Base-by-base conservation (phyloP, 495 filamentous ascomycete species). In the Neurospora sp. region DNA sequence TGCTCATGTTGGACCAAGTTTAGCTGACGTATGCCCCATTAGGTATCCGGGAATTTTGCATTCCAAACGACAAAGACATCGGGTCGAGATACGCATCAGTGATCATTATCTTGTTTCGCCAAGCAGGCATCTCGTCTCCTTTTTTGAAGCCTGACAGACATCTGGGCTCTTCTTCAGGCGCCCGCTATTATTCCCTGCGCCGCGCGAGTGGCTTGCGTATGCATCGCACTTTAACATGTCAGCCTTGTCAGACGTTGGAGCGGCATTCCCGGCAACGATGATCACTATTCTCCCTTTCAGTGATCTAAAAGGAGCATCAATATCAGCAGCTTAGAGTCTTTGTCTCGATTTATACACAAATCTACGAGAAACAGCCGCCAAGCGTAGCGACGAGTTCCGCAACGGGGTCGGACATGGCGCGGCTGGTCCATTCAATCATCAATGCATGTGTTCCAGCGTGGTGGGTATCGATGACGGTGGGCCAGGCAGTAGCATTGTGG, bases 121-220 rank as follows among this genome's bases (percentile, higher is more conserved):
- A 80, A 81, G 78, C 77, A 81, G 78, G 80, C 77, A 79, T 79
- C 79, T 72, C 66, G 54, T 62, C 54, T 62, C 54, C 74, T 76
- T 76, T 77, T 70, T 70, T 41, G 9, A 37, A n/a, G 23, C 23
- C 31, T n/a, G 39, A 70, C 18, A 23, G 41, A 75, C 72, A 72
- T 62, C 23, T 16, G 16, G 49, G 49, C 23, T 62, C 20, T 62
- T 31, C 54, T 23, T 27, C 3, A 31, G 54, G 54, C 54, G 27
- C 54, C 54, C 23, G 12, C 14, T 23, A 31, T 62, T 16, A 8
- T 31, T 62, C 54, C 54, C 12, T 62, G 54, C 12, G 70, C 74
- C 71, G 78, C 76, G 75, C 76, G 60, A 72, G 73, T 75, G 78
- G 75, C 73, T 81, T 80, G 76, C 78, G 79, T 77, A 78, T 81